Conservation (phyloP, 768 basidiomycete genomes). For the Leucosporidium creatinivorum region DNA sequence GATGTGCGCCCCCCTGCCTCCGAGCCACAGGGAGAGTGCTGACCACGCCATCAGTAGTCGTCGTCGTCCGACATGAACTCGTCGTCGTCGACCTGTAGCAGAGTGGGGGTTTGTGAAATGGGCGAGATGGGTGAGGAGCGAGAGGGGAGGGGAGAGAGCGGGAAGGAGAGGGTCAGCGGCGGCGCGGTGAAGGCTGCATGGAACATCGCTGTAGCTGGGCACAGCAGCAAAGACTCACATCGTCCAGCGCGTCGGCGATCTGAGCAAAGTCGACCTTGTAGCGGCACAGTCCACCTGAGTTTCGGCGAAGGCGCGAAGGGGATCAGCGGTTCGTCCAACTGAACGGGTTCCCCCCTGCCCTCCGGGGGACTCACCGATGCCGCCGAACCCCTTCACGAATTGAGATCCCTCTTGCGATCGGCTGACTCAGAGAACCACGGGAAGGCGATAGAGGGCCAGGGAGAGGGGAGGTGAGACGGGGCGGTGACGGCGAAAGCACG, state of each 20-base stretch:
- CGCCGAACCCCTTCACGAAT: constrained; percentile 97
- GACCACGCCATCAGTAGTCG: not conserved
- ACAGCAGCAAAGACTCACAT: not conserved
- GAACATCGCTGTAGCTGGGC: too few species aligned
- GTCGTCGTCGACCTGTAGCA: constrained; percentile 1
- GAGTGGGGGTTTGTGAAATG: too few species aligned
- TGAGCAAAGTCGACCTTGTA: constrained; percentile 97
- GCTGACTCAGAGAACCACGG: too few species aligned
- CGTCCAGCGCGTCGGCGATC: constrained; percentile 49
- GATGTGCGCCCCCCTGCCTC: constrained; percentile 2
- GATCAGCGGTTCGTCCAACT: not conserved
- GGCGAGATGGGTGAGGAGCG: not conserved
- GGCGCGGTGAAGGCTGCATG: too few species aligned
- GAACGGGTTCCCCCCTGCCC: not conserved
- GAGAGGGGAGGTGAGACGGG: not conserved
- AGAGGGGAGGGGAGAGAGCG: too few species aligned
- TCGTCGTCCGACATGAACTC: constrained; percentile 11
- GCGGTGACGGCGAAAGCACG: too few species aligned
- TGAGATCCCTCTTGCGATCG: constrained; percentile 90
- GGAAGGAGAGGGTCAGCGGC: too few species aligned
- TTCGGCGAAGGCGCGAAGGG: not conserved
- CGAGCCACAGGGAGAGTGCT: constrained; percentile 1
- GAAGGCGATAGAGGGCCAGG: too few species aligned
- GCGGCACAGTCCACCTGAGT: constrained; percentile 55
- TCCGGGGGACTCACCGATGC: constrained; percentile 60